phyloP scores from a whole-genome alignment of 768 basidiomycete genomes.

The Leccinum variicolor region DNA sequence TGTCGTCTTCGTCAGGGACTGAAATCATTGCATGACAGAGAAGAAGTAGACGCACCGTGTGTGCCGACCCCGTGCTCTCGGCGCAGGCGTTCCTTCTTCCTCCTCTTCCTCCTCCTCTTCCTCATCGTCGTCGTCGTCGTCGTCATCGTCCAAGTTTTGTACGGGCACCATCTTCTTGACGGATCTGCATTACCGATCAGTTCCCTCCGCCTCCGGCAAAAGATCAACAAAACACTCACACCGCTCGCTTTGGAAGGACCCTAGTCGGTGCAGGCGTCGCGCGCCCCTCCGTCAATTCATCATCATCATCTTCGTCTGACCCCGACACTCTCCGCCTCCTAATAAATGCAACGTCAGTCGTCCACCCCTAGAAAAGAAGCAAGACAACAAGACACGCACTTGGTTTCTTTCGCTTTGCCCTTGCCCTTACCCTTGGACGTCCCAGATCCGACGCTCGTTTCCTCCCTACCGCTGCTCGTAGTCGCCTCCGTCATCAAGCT shows the following conservation, averaged over 20 bases:
- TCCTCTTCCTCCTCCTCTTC: slow-evolving; percentile 33
- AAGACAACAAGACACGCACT: slow-evolving; percentile 33
- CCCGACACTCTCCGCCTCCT: slow-evolving; percentile 58
- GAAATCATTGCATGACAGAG: not conserved
- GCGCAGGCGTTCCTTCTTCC: slow-evolving; percentile 38
- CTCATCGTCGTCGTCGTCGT: slow-evolving; percentile 18
- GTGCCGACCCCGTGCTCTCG: slow-evolving; percentile 8
- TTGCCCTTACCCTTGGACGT: slow-evolving; percentile 24
- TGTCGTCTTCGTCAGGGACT: not conserved
- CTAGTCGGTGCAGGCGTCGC: slow-evolving; percentile 42
- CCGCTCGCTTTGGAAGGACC: slow-evolving; percentile 54
- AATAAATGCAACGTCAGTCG: not conserved
- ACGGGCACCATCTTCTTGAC: slow-evolving; percentile 34
- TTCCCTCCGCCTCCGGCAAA: not conserved
- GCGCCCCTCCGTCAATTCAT: slow-evolving; percentile 33
- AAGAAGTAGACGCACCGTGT: slow-evolving; percentile 9
- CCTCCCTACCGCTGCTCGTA: slow-evolving; percentile 38
- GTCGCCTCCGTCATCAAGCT: slow-evolving; percentile 49
- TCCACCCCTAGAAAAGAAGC: not conserved
- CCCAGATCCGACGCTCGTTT: slow-evolving; percentile 32
- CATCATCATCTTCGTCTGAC: slow-evolving; percentile 46
- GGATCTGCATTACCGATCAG: slow-evolving; percentile 29
- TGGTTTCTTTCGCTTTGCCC: slow-evolving; percentile 34
- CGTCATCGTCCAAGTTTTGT: slow-evolving; percentile 29
- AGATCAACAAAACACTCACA: slow-evolving; percentile 36